Conservation (phyloP, 441 rosid species). For the Brassica balearica region DNA sequence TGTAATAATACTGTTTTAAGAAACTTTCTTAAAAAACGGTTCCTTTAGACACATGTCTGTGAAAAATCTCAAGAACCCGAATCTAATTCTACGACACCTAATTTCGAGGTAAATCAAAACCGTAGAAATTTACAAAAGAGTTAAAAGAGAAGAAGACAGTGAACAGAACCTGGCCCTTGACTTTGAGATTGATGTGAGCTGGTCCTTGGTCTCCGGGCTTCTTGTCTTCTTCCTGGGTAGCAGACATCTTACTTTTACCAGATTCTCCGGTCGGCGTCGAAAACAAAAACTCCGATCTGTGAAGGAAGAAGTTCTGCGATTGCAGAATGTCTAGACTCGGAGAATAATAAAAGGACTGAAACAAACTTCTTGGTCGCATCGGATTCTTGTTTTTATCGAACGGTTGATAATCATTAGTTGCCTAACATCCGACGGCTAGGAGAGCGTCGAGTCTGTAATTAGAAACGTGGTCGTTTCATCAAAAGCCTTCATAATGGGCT, state of each 20-base stretch:
- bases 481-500: neutral
- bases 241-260: conserved; percentile 31
- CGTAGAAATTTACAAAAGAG: neutral
- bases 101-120: conserved; percentile 3
- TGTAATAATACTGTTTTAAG: neutral
- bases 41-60: neutral
- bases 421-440: conserved; percentile 17
- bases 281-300: conserved; percentile 12
- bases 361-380: conserved; percentile 36
- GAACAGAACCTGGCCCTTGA: conserved; percentile 78
- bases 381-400: conserved; percentile 32
- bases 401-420: conserved; percentile 3
- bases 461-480: neutral
- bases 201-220: conserved; percentile 75
- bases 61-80: neutral
- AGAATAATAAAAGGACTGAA: conserved; percentile 5
- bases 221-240: conserved; percentile 74
- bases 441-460: neutral
- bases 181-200: conserved; percentile 89
- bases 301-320: neutral
- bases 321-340: neutral
- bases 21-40: neutral
- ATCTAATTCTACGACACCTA: neutral
- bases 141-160: neutral
- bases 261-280: neutral